Evolutionary conservation across 257 asterid species (phyloP), one percentile per base, ranked within the genome.

Genomic region (Lavandula angustifolia): DNA sequence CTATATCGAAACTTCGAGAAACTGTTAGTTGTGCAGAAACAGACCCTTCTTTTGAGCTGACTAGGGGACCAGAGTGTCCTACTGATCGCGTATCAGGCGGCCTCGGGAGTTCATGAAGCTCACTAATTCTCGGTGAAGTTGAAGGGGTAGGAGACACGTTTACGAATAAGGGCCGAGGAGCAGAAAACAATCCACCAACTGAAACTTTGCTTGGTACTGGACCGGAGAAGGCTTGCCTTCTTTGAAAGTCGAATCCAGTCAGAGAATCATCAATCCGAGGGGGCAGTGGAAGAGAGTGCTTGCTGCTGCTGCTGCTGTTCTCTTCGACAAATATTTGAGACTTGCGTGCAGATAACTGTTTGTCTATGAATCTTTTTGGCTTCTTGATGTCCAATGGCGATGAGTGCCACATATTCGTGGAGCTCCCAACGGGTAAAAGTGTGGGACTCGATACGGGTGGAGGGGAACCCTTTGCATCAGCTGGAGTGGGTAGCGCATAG

Each of bases 91-190:
- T 71, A 68, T 83, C 96, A n/a, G 99, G 99, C 2, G 99, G 99
- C 64, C 94, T 88, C 18, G 99, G 99, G 54, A 92, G 99, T 79
- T 89, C 96, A 55, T 92, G 99, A 61, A 92, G 99, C 84, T 92
- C 99, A 35, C 85, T 89, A 59, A 87, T 78, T 54, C 72, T 87
- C 22, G 97, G 97, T 44, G 97, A 89, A 59, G 98, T 80, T 58
- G 67, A 76, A 64, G 72, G 86, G 29, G 95, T 76, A 74, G 88
- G 95, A 60, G 94, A 38, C 16, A 74, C 75, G 60, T 68, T 79
- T 33, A 75, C 44, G 17, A 84, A 66, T 17, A 85, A 72, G 54
- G 90, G 77, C 7, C 77, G 76, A 70, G 75, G 85, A 17, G 80
- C 62, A 18, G 81, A 66, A 53, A 72, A 71, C 60, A 62, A 62